A percentile compares a stretch with the other conserved stretches of the same genome.
phyloP scores from a whole-genome alignment of 1,284 basidiomycete species.

The Cryptococcus sp. region DNA sequence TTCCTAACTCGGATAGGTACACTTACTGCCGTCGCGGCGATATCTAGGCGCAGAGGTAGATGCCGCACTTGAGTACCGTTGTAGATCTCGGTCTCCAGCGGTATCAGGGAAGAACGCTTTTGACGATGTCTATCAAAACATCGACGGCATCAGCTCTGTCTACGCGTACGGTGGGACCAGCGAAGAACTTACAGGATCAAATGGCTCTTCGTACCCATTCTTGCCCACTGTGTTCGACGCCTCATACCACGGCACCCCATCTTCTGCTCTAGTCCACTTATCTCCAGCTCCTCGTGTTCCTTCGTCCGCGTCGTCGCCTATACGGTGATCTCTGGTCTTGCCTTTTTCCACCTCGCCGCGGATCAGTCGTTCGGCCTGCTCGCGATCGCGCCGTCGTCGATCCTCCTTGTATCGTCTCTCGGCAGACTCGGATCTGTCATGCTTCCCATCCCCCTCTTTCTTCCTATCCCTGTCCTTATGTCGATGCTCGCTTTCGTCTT shows the following conservation, averaged over 20 bases:
- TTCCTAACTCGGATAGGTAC: too few relatives aligned
- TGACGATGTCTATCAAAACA: conserved; percentile 13
- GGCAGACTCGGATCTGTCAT: conserved; percentile 11
- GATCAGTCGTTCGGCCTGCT: conserved; percentile 15
- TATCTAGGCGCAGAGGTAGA: conserved; percentile 33
- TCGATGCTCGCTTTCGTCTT: conserved; percentile 1
- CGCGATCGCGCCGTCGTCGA: conserved; percentile 14
- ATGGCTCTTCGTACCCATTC: conserved; percentile 7
- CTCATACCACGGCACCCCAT: conserved; percentile 38
- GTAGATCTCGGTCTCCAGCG: conserved; percentile 34
- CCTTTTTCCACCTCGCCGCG: conserved; percentile 4
- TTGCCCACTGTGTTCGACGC: not conserved
- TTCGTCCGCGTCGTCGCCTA: not conserved
- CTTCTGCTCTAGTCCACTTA: conserved; percentile 14
- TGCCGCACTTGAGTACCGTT: conserved; percentile 24
- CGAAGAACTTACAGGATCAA: conserved; percentile 17
- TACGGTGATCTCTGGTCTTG: too few relatives aligned
- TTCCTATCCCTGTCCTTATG: not conserved
- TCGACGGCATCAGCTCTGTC: not conserved
- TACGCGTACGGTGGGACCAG: not conserved
- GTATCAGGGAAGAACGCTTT: conserved; percentile 34
- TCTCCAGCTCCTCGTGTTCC: conserved; percentile 9
- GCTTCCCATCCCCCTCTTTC: conserved; percentile 1
- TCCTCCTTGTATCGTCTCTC: conserved; percentile 16
- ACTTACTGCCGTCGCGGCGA: conserved; percentile 32